Evolutionary conservation across 2,329 filamentous ascomycete genomes (phyloP), one percentile per base, ranked within the genome.

Genomic region (Lachnellula willkommii): DNA sequence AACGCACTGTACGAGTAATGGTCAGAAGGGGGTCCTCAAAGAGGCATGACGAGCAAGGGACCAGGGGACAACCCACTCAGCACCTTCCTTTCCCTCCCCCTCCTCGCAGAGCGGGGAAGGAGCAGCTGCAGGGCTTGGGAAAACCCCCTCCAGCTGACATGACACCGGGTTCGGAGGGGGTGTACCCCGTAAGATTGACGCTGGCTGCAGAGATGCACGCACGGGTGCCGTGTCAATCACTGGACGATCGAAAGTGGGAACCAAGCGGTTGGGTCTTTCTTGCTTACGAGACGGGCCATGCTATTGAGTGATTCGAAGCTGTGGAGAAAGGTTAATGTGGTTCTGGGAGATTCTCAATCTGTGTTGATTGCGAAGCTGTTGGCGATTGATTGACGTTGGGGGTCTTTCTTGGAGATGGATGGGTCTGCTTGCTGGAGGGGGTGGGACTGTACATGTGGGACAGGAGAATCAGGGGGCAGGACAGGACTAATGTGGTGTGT

Each of bases 11-110:
- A 20, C 20, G 20, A 20, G 15, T 8, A 17, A 32, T 42, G 50
- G 50, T 35, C 50, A 52, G 50, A 47, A 46, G 50, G 50, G 39
- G 24, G 45, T 52, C 28, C 50, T 28, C 28, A 52, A 52, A 46
- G 50, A 46, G 42, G 42, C 50, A 52, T 52, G n/a, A 52, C 50
- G 50, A 52, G 50, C 50, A 51, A 24, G 17, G 4, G 11, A 17
- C 14, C 26, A 47, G 5, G 14, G 14, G 37, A 40, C 2, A 14
- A 4, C 45, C 12, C 24, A 24, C n/a, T 47, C 45, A 32, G 45
- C 17, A 47, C 14, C 28, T 32, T 32, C 28, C 28, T 32, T 32
- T 47, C 9, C 24, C 11, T 47, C 15, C 24, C 9, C 24, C 11
- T 47, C 15, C 24, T 6, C 32, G 5, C n/a, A 17, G 7, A 47